phyloP scores from a whole-genome alignment of 2,329 filamentous ascomycete genomes.

The Penicillium sp. region DNA sequence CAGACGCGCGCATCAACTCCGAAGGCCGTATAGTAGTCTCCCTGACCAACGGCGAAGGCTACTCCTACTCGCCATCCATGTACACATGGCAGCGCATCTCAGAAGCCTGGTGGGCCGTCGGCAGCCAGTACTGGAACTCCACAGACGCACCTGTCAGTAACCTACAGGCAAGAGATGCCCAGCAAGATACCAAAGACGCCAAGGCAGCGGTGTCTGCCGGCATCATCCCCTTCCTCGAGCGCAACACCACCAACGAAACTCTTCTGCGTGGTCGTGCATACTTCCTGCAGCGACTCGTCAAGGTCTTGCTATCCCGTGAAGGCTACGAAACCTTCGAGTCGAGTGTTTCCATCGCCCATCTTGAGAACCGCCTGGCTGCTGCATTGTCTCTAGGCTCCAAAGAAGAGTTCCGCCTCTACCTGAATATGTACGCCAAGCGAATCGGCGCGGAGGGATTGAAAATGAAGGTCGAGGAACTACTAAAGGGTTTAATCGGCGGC shows the following conservation, averaged over 20 bases:
- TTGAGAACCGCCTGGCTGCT: constrained; percentile 91
- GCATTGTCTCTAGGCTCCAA: constrained; percentile 78
- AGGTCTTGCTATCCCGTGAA: constrained; percentile 80
- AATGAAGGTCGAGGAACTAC: constrained; percentile 86
- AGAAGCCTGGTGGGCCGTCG: constrained; percentile 96
- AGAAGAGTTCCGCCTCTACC: constrained; percentile 89
- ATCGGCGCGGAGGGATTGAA: constrained; percentile 85
- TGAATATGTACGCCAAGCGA: constrained; percentile 98
- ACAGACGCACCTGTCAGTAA: constrained; percentile 86
- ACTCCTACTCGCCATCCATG: constrained; percentile 81
- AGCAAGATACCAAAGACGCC: constrained; percentile 51
- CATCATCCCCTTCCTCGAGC: constrained; percentile 88
- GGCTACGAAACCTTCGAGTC: constrained; percentile 92
- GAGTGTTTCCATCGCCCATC: constrained; percentile 84
- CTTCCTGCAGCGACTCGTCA: constrained; percentile 86
- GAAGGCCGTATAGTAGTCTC: constrained; percentile 84
- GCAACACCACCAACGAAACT: constrained; percentile 91
- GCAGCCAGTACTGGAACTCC: constrained; percentile 98
- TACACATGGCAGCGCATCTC: constrained; percentile 93
- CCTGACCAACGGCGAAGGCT: constrained; percentile 91
- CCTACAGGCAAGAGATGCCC: constrained; percentile 68
- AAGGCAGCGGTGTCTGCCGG: constrained; percentile 72
- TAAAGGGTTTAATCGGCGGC: constrained; percentile 77
- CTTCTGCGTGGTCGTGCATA: constrained; percentile 89
- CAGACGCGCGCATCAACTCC: constrained; percentile 87